These are phyloP conservation scores for Collybiopsis confluens DNA, from an alignment of 768 basidiomycete genomes.

Conservation along the genomic window DNA sequence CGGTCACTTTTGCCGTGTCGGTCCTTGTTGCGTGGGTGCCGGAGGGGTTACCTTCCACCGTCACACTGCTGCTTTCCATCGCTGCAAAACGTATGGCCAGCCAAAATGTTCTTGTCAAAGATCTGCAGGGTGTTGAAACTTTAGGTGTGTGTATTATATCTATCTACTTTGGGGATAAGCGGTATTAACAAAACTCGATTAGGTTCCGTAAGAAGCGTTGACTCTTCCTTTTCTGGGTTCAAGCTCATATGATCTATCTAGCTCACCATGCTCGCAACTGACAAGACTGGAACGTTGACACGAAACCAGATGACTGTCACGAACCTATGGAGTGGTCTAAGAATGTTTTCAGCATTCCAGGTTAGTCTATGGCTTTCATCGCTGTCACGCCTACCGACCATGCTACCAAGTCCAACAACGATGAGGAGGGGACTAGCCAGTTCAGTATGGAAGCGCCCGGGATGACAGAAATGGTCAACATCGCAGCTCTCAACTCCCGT, in stretches of 20 bases:
- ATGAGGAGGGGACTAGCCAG: constrained; percentile 44
- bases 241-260: constrained; percentile 13
- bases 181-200: background rate
- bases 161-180: background rate
- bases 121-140: constrained; percentile 70
- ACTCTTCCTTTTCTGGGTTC: background rate
- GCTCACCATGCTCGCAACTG: constrained; percentile 65
- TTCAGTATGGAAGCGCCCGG: constrained; percentile 51
- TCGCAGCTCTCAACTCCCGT: constrained; percentile 61
- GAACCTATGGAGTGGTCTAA: constrained; percentile 59
- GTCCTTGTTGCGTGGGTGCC: constrained; percentile 49
- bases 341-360: constrained; percentile 65
- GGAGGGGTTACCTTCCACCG: constrained; percentile 61
- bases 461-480: constrained; percentile 64
- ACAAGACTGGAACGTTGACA: constrained; percentile 70
- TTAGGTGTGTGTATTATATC: constrained; percentile 54
- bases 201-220: constrained; percentile 17
- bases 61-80: constrained; percentile 63
- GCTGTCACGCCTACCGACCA: background rate
- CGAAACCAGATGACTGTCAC: constrained; percentile 74
- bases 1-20: constrained; percentile 55
- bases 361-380: constrained; percentile 19
- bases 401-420: constrained; percentile 55
- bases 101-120: constrained; percentile 70
- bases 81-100: constrained; percentile 70